These are phyloP conservation scores for Prunus salicina DNA, from an alignment of 306 rosid species.

Conservation along the genomic window DNA sequence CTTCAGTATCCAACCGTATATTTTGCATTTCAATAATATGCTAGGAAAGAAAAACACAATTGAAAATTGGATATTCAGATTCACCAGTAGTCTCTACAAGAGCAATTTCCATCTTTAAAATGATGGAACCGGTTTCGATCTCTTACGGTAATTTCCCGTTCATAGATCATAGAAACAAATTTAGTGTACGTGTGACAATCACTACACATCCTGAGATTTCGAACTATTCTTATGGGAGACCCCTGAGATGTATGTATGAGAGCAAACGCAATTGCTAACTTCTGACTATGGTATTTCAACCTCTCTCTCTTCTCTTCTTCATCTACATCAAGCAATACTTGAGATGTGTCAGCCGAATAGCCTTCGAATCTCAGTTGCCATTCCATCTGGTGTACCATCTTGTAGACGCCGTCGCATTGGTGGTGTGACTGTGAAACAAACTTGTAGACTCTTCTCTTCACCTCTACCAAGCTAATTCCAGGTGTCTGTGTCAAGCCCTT, in stretches of 20 bases:
- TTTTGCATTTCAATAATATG: background rate
- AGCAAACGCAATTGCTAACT: constrained; percentile 81
- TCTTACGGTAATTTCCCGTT: constrained; percentile 63
- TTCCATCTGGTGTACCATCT: constrained; percentile 94
- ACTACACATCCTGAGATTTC: constrained; percentile 73
- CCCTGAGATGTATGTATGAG: constrained; percentile 61
- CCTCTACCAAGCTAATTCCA: constrained; percentile 76
- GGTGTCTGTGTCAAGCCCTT: constrained; percentile 55
- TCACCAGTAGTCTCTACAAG: constrained; percentile 78
- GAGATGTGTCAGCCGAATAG: constrained; percentile 66
- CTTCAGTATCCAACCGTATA: background rate
- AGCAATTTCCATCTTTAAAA: constrained; percentile 83
- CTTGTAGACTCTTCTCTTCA: constrained; percentile 51
- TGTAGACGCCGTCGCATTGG: constrained; percentile 32
- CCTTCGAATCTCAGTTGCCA: constrained; percentile 94
- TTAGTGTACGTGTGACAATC: constrained; percentile 82
- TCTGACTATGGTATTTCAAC: constrained; percentile 74
- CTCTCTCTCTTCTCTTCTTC: constrained; percentile 84
- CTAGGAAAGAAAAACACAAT: background rate
- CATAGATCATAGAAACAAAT: constrained; percentile 58
- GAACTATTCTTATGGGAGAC: constrained; percentile 62
- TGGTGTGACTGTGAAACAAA: constrained; percentile 71
- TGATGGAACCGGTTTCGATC: constrained; percentile 73
- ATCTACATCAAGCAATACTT: constrained; percentile 63
- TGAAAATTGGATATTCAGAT: background rate